phyloP scores from a whole-genome alignment of 345 rosid genomes.

The Mallotus nudiflorus region DNA sequence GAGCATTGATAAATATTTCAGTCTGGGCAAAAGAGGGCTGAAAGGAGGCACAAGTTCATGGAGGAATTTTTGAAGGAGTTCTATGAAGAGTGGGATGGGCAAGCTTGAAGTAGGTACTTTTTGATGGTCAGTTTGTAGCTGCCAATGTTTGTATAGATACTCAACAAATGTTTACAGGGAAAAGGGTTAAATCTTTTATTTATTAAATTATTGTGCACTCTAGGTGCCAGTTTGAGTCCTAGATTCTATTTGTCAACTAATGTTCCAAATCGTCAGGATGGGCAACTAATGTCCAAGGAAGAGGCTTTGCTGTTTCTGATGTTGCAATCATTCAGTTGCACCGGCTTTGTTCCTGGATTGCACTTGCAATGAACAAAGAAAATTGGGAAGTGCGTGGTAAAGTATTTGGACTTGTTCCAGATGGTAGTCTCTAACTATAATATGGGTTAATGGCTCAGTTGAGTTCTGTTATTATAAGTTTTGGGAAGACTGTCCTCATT shows the following conservation, averaged over 20 bases:
- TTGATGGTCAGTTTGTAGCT: neutral
- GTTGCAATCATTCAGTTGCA: too few relatives aligned
- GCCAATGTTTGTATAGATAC: neutral
- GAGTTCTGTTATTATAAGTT: too few relatives aligned
- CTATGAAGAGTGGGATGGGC: conserved; percentile 75
- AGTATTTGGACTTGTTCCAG: neutral
- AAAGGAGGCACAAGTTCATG: conserved; percentile 79
- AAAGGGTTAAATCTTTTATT: neutral
- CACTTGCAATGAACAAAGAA: too few relatives aligned
- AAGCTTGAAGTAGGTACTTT: conserved; percentile 37
- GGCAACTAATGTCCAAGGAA: too few relatives aligned
- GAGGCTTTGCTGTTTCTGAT: too few relatives aligned
- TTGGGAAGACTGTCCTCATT: too few relatives aligned
- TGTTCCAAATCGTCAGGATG: too few relatives aligned
- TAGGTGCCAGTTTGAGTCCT: too few relatives aligned
- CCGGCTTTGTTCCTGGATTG: too few relatives aligned
- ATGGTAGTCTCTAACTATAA: neutral
- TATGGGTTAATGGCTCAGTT: too few relatives aligned
- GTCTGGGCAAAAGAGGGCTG: conserved; percentile 77
- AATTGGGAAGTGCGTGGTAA: too few relatives aligned
- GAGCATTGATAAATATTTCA: conserved; percentile 27
- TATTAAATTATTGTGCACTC: neutral
- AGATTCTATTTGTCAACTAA: too few relatives aligned
- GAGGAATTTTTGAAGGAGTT: conserved; percentile 65
- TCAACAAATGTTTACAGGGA: neutral